These are phyloP conservation scores for Phytophthora multivora DNA, from an alignment of 352 stramenopile species.

Conservation along the genomic window DNA sequence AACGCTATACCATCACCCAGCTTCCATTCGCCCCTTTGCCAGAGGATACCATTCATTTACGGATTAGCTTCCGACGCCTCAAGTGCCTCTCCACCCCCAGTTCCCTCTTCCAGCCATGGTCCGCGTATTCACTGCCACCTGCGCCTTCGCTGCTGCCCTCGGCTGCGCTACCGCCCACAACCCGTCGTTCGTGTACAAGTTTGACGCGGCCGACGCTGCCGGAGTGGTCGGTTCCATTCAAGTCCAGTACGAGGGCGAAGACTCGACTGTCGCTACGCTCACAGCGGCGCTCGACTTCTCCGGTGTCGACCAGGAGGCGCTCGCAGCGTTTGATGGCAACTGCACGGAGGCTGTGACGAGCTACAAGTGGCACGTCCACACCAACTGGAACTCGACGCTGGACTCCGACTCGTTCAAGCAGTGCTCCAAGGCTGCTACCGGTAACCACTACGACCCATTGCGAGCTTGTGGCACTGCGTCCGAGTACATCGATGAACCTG, in stretches of 20 bases:
- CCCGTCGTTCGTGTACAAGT: slow-evolving; percentile 46
- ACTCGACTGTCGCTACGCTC: slow-evolving; percentile 36
- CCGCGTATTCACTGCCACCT: not conserved
- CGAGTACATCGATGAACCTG: slow-evolving; percentile 36
- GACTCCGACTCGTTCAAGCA: slow-evolving; percentile 47
- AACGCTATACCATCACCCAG: slow-evolving; percentile 1
- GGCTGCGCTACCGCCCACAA: not conserved
- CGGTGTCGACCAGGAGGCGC: slow-evolving; percentile 22
- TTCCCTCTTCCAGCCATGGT: slow-evolving; percentile 9
- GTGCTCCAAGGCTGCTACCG: slow-evolving; percentile 45
- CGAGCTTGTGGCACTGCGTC: slow-evolving; percentile 52
- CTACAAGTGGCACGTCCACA: slow-evolving; percentile 70
- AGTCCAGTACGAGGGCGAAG: slow-evolving; percentile 40
- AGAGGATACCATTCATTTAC: slow-evolving; percentile 5
- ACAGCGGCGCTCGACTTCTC: slow-evolving; percentile 50
- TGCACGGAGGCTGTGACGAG: slow-evolving; percentile 43
- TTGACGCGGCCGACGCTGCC: slow-evolving; percentile 34
- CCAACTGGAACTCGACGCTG: slow-evolving; percentile 42
- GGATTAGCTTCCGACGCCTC: slow-evolving; percentile 18
- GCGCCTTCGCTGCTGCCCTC: slow-evolving; percentile 2
- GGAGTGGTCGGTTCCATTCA: slow-evolving; percentile 43
- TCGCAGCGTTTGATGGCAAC: slow-evolving; percentile 40
- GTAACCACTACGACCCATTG: slow-evolving; percentile 62
- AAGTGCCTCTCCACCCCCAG: not conserved
- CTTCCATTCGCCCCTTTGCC: not conserved